Percentiles rank a stretch among this genome's conserved stretches.
Evolutionary conservation across 371 early-diverging fungal genomes (phyloP).

Genomic region (Mortierella sp.): DNA sequence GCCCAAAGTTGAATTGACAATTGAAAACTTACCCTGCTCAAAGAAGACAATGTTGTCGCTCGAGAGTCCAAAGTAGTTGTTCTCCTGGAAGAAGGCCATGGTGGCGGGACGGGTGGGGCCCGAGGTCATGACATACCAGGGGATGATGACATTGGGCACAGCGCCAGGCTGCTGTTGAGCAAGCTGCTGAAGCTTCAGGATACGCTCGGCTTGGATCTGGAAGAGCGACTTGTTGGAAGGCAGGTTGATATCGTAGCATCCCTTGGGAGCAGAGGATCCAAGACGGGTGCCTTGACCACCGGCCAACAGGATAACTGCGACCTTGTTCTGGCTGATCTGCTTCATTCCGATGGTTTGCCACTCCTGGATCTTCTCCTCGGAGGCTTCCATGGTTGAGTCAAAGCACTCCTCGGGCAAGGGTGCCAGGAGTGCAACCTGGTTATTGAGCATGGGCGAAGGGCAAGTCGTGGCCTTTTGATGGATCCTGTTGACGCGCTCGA

Average conservation of each 20-base stretch:
- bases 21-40: conserved; percentile 70
- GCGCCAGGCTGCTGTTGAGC: conserved; percentile 41
- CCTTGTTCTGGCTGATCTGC: conserved; percentile 60
- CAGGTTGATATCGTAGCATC: conserved; percentile 71
- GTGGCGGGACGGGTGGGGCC: conserved; percentile 84
- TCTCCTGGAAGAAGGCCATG: conserved; percentile 74
- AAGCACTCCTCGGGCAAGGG: conserved; percentile 57
- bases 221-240: conserved; percentile 79
- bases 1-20: neutral
- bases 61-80: conserved; percentile 86
- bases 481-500: conserved; percentile 62
- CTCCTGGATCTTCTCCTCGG: conserved; percentile 33
- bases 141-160: conserved; percentile 60
- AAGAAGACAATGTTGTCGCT: conserved; percentile 88
- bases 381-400: conserved; percentile 49
- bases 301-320: conserved; percentile 70
- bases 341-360: conserved; percentile 60
- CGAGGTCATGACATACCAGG: conserved; percentile 88
- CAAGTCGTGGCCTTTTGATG: conserved; percentile 55
- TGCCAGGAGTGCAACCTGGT: conserved; percentile 11
- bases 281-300: conserved; percentile 73
- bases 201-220: conserved; percentile 84
- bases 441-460: conserved; percentile 13
- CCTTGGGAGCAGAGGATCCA: conserved; percentile 67
- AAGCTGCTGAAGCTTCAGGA: conserved; percentile 64